Evolutionary conservation across 2,329 filamentous ascomycete genomes (phyloP), one percentile per base, ranked within the genome.

Genomic region (Escovopsis sp.): DNA sequence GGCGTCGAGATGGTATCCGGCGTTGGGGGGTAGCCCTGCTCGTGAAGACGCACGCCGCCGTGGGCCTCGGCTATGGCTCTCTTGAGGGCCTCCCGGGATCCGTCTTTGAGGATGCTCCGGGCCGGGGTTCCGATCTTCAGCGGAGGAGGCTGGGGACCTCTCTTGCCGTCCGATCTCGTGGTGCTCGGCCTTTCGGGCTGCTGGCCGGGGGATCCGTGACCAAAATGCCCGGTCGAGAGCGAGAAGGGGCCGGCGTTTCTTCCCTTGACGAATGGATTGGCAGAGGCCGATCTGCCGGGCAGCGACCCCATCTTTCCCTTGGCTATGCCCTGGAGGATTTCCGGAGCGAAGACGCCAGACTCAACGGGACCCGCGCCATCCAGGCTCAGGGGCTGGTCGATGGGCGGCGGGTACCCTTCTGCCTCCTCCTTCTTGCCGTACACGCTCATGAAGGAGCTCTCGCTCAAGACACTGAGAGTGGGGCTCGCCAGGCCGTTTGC

Each of bases 401-500:
- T 45, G 4, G 54, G 47, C 14, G 44, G 43, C 3, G 52, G 45
- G 4, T 50, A 49, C 10, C 50, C 49, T 25, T 49, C 51, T 9
- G 55, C 53, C 2, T 49, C 41, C 7, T 46, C 50, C 46, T 66
- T 68, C 20, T 64, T 57, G 3, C 76, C 77, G 42, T 82, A 82
- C 0, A 82, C 63, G 49, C 77, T 81, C 16, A 72, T 50, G 50
- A 82, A 81, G 0, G 77, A 81, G 53, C 76, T 81, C 55, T 81
- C 76, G 48, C 77, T 81, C 46, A 82, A 57, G 11, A 81, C 64
- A 48, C 78, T 81, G 39, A 81, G 58, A 30, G 68, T 71, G 4
- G 78, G 77, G 48, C 76, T 82, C 25, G 63, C 64, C 44, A 73
- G 51, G 35, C 62, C 64, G 25, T 53, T 61, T 55, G 39, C 50